Evolutionary conservation across 2,329 filamentous ascomycete species (phyloP), one percentile per base, ranked within the genome.

Genomic region (Calonectria fujianensis): DNA sequence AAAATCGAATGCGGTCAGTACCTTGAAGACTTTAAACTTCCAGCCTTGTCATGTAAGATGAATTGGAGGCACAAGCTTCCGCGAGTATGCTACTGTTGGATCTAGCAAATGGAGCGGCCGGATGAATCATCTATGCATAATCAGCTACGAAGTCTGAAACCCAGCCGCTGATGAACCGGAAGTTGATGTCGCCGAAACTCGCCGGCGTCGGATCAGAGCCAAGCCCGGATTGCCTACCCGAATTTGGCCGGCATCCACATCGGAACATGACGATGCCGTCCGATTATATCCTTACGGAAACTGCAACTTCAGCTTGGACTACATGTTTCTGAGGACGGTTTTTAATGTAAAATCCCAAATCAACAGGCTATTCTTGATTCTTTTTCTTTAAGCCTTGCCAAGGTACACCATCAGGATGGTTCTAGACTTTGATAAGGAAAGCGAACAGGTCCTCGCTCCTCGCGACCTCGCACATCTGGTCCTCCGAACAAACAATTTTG

Each of bases 401-500:
- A 9, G n/a, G 6, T 6, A 24, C 10, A 48, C n/a, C n/a, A 13
- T 6, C 18, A 32, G 5, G 13, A 45, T 50, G 37, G 51, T 32
- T 27, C 14, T 9, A 20, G 51, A 54, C 5, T 54, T 54, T 13
- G 51, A 54, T 24, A 32, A 29, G n/a, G 51, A 54, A 11, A 54
- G 13, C 14, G 11, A 11, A 18, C 51, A 66, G 16, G 63, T 52
- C 24, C 10, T 37, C 16, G 48, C 63, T 29, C 45, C 63, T 7
- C 31, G 45, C 11, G 31, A 32, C 18, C 45, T 52, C 5, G 63
- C 63, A 11, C 63, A 66, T 27, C 18, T 66, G 9, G 63, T 66
- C 51, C 63, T 66, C 2, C 29, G 63, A 35, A 66, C 63, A 1
- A 45, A 41, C 11, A 66, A 66, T 20, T 66, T 48, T 41, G 45